These are phyloP conservation scores for Quercus lobata DNA, from an alignment of 331 rosid species.

Conservation along the genomic window DNA sequence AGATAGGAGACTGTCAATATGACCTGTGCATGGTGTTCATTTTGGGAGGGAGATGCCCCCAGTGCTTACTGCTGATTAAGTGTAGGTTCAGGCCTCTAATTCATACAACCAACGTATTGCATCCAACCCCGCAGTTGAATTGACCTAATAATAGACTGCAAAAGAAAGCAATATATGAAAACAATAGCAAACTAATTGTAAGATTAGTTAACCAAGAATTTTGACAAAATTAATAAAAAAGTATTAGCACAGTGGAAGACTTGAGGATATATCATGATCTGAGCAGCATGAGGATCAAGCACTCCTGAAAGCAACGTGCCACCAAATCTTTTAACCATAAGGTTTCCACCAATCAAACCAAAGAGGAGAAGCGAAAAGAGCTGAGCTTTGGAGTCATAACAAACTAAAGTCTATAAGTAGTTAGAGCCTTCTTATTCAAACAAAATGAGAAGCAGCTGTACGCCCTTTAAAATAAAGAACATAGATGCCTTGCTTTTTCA, in stretches of 20 bases:
- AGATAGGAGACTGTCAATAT: neutral
- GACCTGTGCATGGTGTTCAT: neutral
- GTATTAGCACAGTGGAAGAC: neutral
- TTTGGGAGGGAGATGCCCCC: neutral
- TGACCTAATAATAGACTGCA: neutral
- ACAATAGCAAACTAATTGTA: neutral
- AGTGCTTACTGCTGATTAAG: neutral
- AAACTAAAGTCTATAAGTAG: neutral
- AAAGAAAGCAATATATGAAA: neutral
- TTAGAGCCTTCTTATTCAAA: neutral
- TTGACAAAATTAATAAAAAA: neutral
- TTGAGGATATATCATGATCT: neutral
- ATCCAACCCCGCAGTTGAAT: neutral
- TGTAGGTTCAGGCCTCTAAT: neutral
- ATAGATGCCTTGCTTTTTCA: neutral
- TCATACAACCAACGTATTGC: neutral
- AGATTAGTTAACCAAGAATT: neutral
- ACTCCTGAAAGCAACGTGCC: neutral
- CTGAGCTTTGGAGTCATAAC: neutral
- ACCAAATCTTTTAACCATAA: neutral
- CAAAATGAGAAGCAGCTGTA: neutral
- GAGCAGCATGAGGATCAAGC: neutral
- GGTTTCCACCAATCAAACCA: neutral
- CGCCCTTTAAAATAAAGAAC: neutral
- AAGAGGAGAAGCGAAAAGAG: neutral